A percentile compares a stretch with the other conserved stretches of the same genome.
Conservation (phyloP, 2,329 filamentous ascomycete species). For the Zymoseptoria ardabiliae region DNA sequence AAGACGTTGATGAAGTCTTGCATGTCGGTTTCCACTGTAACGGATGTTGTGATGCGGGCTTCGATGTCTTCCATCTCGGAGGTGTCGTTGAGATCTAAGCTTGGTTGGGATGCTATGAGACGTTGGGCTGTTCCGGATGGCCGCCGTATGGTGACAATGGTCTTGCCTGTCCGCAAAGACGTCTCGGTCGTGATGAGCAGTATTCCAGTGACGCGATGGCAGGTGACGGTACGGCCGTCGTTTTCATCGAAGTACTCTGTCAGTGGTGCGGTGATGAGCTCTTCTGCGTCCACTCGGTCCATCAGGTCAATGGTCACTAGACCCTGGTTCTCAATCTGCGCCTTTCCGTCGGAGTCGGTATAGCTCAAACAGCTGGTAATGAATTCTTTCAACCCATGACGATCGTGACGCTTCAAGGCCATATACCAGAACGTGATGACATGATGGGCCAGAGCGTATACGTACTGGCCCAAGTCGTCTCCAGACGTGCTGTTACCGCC, state of each 20-base stretch:
- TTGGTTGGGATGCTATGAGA: constrained; percentile 12
- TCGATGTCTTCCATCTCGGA: constrained; percentile 5
- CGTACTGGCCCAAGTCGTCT: constrained; percentile 51
- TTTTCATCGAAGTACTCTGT: constrained; percentile 51
- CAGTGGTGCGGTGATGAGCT: constrained; percentile 62
- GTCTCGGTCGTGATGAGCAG: constrained; percentile 70
- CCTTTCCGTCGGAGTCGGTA: constrained; percentile 64
- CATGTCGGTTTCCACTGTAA: constrained; percentile 17
- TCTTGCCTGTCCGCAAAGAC: constrained; percentile 38
- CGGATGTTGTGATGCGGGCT: constrained; percentile 15
- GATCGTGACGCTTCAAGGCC: constrained; percentile 74
- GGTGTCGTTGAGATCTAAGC: constrained; percentile 4
- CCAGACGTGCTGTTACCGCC: constrained; percentile 15
- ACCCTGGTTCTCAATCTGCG: constrained; percentile 81
- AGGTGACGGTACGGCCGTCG: constrained; percentile 60
- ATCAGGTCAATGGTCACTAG: constrained; percentile 83
- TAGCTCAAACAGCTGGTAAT: constrained; percentile 79
- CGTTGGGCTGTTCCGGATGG: constrained; percentile 25
- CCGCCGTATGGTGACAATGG: constrained; percentile 26
- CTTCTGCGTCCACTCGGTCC: constrained; percentile 28
- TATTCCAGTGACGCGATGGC: constrained; percentile 65
- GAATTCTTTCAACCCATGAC: constrained; percentile 78
- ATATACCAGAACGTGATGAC: constrained; percentile 97
- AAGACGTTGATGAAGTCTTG: constrained; percentile 25
- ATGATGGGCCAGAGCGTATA: constrained; percentile 88